These are phyloP conservation scores for Coemansia sp. DNA, from an alignment of 192 early-diverging fungal genomes.

Conservation along the genomic window DNA sequence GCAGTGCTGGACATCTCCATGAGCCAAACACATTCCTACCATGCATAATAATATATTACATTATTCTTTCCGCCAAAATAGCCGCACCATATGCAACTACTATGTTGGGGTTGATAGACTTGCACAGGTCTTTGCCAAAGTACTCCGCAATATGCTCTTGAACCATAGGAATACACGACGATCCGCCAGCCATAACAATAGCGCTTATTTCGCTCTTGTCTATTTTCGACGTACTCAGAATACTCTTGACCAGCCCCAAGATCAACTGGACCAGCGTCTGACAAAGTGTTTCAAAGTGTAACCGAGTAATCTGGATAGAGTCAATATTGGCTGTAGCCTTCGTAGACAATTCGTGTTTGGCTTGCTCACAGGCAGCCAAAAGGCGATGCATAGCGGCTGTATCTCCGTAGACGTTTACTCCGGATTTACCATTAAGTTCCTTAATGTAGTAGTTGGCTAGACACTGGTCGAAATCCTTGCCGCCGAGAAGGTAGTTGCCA, in stretches of 20 bases:
- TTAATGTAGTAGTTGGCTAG: constrained; percentile 91
- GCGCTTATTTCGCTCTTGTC: constrained; percentile 88
- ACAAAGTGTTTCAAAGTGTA: constrained; percentile 97
- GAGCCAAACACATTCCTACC: too few relatives aligned
- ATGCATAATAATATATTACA: too few relatives aligned
- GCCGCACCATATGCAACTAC: constrained; percentile 98
- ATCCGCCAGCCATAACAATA: constrained; percentile 97
- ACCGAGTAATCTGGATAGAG: constrained; percentile 96
- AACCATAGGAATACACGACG: constrained; percentile 98
- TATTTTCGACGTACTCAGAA: constrained; percentile 92
- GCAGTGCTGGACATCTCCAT: too few relatives aligned
- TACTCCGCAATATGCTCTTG: constrained; percentile 95
- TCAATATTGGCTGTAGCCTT: constrained; percentile 93
- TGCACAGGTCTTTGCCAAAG: constrained; percentile 99
- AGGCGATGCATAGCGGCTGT: constrained; percentile 82
- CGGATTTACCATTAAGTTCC: constrained; percentile 93
- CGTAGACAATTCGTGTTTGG: constrained; percentile 93
- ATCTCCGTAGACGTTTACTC: constrained; percentile 84
- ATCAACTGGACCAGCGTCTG: constrained; percentile 92
- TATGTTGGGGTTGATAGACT: constrained; percentile 98
- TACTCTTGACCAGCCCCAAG: constrained; percentile 93
- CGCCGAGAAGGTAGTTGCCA: constrained; percentile 97
- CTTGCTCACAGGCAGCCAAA: constrained; percentile 94
- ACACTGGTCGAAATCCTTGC: constrained; percentile 99
- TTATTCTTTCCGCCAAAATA: constrained; percentile 45